Base-by-base conservation (phyloP, 2,329 filamentous ascomycete genomes). In the Trichoderma koningiopsis region DNA sequence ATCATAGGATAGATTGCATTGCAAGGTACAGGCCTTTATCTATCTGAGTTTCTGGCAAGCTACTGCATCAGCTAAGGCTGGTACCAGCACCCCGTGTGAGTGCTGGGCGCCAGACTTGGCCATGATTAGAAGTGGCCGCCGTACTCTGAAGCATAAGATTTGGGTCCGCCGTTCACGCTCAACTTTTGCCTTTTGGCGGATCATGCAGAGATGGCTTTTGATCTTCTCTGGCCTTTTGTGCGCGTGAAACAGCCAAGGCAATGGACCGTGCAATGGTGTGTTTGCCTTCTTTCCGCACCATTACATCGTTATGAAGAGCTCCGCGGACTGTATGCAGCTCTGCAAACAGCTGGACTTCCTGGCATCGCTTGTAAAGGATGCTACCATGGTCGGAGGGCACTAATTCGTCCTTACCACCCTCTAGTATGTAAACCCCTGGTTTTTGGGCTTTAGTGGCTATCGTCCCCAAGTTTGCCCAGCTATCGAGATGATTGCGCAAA, bases 401-500 rank as follows among this genome's bases (percentile, higher is more conserved):
- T 22, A 89, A 75, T 75, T 89, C 87, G 72, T 89, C 87, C 70
- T 82, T 86, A 4, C 82, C 86, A 29, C 86, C 87, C 75, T 88
- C 83, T 6, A 89, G 74, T 47, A 89, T 85, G 59, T 85, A 81
- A 2, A 87, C 74, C 5, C 74, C 75, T 0, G 84, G 83, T 11
- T 71, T 71, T 55, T 69, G 68, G 29, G 68, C 74, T 66, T 72
- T 73, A 62, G 69, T 72, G 69, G 73, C 79, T 74, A 89, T 82
- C 33, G 76, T 64, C 4, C 77, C 81, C 35, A 89, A 72, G 71
- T 88, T 88, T 65, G 79, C 76, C 80, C 79, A 84, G 72, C 82
- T 88, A 72, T 89, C 85, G 43, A 89, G 79, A 52, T 87, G 85
- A 70, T 86, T 94, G 72, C 91, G 84, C 13, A 94, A 82, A 75